Evolutionary conservation across 176 grass and related monocot species (phyloP).

Genomic region (Triticum monococcum): DNA sequence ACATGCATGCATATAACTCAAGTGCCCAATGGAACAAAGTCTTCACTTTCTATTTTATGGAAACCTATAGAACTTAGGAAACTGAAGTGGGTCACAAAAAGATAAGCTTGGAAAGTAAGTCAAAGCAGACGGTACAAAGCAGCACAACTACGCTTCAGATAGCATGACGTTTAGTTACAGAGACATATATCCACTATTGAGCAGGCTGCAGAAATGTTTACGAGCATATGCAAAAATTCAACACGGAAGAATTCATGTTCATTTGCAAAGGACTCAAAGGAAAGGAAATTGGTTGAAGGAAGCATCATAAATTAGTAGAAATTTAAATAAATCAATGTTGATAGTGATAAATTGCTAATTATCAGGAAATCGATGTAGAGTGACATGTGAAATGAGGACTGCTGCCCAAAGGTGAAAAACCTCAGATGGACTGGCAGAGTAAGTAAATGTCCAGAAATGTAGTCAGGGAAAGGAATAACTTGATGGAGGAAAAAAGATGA

Average conservation of each 20-base stretch:
- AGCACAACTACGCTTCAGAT: neutral
- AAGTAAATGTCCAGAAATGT: neutral
- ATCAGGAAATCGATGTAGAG: constrained; percentile 4
- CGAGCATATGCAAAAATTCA: constrained; percentile 9
- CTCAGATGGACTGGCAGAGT: neutral
- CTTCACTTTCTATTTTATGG: neutral
- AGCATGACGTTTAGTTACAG: neutral
- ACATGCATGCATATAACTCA: neutral
- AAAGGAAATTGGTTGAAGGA: neutral
- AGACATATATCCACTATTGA: neutral
- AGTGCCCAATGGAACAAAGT: neutral
- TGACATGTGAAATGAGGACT: neutral
- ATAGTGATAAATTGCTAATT: neutral
- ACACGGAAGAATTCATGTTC: neutral
- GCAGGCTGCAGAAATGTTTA: neutral
- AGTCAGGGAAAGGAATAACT: neutral
- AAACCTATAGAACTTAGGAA: constrained; percentile 8
- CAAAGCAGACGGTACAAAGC: neutral
- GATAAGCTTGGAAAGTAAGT: constrained; percentile 9
- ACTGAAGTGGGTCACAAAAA: neutral
- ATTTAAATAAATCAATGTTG: neutral
- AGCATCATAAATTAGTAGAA: neutral
- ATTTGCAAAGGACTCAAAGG: neutral
- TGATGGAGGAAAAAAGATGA: neutral
- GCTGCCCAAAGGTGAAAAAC: neutral